A percentile compares a stretch with the other conserved stretches of the same genome.
Conservation (phyloP, 106 monocot species). For the Chionographis japonica region DNA sequence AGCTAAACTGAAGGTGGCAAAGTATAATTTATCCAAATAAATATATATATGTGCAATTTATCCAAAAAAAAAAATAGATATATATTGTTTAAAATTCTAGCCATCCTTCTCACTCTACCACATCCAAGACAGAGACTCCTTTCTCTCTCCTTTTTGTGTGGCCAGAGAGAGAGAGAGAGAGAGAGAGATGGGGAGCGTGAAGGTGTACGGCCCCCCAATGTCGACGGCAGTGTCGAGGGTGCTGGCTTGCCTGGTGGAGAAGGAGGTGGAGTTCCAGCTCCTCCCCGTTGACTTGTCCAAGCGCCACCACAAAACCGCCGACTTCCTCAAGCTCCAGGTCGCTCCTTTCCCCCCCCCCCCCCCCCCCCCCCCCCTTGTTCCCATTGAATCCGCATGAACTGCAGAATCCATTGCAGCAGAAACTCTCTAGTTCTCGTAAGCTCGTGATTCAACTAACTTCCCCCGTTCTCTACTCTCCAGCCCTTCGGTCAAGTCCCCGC, state of each 20-base stretch:
- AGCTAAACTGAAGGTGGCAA: no score
- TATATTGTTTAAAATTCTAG: no score
- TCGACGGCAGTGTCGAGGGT: slow-evolving; percentile 62
- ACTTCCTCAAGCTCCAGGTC: slow-evolving; percentile 47
- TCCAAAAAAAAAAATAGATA: no score
- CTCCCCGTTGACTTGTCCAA: slow-evolving; percentile 27
- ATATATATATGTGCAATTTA: no score
- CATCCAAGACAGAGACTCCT: no score
- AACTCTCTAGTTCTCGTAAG: no score
- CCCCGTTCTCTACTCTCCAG: slow-evolving; percentile 5
- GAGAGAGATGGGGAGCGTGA: slow-evolving; percentile 22
- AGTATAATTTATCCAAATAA: no score
- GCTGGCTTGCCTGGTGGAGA: slow-evolving; percentile 73
- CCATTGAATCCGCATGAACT: not conserved
- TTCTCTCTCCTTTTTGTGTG: no score
- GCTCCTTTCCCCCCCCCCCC: not conserved
- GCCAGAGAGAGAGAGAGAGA: not conserved
- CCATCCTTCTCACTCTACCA: no score
- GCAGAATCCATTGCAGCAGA: not conserved
- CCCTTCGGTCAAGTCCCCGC: slow-evolving; percentile 45
- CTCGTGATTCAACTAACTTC: no score
- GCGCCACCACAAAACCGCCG: slow-evolving; percentile 33
- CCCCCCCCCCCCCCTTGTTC: not conserved
- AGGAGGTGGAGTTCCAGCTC: slow-evolving; percentile 55
- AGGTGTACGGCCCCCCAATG: slow-evolving; percentile 52